Conservation (phyloP, 192 early-diverging fungal genomes). For the Entomortierella beljakovae region DNA sequence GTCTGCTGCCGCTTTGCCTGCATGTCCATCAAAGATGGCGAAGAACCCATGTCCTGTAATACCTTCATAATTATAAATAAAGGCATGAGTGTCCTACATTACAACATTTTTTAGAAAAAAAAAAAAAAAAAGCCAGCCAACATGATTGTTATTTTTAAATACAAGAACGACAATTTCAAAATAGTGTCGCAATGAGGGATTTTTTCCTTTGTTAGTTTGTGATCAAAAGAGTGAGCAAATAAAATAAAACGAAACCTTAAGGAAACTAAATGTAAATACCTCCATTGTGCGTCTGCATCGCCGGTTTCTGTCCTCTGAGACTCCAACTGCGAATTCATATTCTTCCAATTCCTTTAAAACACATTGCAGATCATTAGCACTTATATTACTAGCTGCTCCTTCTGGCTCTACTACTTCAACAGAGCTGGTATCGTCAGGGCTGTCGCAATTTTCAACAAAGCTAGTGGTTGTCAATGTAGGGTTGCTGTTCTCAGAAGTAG, state of each 20-base stretch:
- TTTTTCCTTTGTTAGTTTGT: not conserved
- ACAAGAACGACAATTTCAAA: not conserved
- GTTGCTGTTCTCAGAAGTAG: slow-evolving; percentile 20
- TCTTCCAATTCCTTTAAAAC: slow-evolving; percentile 45
- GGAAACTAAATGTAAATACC: slow-evolving; percentile 19
- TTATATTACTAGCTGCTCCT: not conserved
- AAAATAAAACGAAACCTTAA: not conserved
- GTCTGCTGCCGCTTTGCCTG: slow-evolving; percentile 93
- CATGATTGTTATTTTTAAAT: too few relatives aligned
- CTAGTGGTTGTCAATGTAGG: slow-evolving; percentile 25
- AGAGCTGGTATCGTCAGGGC: slow-evolving; percentile 47
- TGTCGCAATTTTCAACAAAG: slow-evolving; percentile 49
- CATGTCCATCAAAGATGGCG: slow-evolving; percentile 98
- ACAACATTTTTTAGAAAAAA: not conserved
- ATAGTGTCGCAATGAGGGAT: too few relatives aligned
- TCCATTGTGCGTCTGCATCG: slow-evolving; percentile 97
- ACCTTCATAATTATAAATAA: slow-evolving; percentile 84
- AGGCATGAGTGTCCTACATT: slow-evolving; percentile 88
- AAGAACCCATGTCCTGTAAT: slow-evolving; percentile 88
- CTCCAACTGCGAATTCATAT: slow-evolving; percentile 66
- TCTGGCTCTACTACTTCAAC: slow-evolving; percentile 37
- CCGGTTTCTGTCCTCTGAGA: slow-evolving; percentile 90
- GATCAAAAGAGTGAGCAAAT: not conserved
- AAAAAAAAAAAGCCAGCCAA: too few relatives aligned
- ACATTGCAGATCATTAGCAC: slow-evolving; percentile 21